Conservation (phyloP, 441 rosid species). For the Adansonia grandidieri region DNA sequence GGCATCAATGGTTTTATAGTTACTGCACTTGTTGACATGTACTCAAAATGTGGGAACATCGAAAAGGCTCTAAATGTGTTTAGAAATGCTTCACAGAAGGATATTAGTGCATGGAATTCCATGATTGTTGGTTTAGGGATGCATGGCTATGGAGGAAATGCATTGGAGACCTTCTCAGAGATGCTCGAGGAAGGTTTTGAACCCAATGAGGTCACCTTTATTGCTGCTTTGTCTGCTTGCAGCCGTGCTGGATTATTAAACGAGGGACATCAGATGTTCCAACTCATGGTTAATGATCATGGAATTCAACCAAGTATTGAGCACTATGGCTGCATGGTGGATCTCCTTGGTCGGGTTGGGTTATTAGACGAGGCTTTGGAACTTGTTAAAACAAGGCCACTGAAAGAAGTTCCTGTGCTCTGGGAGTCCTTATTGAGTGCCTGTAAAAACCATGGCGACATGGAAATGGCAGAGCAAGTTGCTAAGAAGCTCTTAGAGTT, state of each 20-base stretch:
- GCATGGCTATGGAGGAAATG: conserved; percentile 46
- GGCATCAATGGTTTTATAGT: conserved; percentile 39
- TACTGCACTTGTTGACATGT: conserved; percentile 50
- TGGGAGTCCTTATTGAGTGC: conserved; percentile 46
- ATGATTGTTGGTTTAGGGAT: conserved; percentile 45
- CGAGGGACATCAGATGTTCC: conserved; percentile 43
- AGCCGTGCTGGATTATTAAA: conserved; percentile 49
- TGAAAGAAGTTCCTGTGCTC: conserved; percentile 35
- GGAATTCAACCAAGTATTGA: conserved; percentile 49
- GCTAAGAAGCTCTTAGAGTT: conserved; percentile 36
- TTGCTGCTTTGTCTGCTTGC: conserved; percentile 49
- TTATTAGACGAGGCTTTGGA: conserved; percentile 49
- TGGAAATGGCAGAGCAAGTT: conserved; percentile 44
- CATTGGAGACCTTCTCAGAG: conserved; percentile 46
- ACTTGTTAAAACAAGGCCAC: conserved; percentile 39
- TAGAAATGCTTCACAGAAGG: conserved; percentile 36
- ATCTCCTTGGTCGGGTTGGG: conserved; percentile 52
- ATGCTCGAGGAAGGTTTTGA: conserved; percentile 49
- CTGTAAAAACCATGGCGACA: conserved; percentile 43
- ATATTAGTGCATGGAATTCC: conserved; percentile 50
- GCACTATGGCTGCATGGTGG: conserved; percentile 60
- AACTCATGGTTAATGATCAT: conserved; percentile 42
- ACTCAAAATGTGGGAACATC: conserved; percentile 52
- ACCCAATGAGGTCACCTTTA: conserved; percentile 46
- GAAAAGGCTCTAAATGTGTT: conserved; percentile 50